A percentile compares a stretch with the other conserved stretches of the same genome.
These are phyloP conservation scores for Candida glucosophila DNA, from an alignment of 1,139 yeast species.

Conservation along the genomic window DNA sequence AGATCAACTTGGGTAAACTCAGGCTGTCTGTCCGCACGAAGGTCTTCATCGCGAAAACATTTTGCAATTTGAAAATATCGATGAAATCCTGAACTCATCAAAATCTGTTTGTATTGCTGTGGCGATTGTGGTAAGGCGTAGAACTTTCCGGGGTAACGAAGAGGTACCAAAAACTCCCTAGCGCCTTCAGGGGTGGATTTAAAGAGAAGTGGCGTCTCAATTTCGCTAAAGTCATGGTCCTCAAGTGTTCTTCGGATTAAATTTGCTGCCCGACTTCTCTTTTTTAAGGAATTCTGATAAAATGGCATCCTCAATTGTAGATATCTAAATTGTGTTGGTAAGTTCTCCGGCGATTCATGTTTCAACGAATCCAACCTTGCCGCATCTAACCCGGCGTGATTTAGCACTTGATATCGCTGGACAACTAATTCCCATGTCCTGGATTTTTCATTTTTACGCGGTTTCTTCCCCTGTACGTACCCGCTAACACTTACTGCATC, in stretches of 20 bases:
- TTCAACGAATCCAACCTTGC: constrained; percentile 62
- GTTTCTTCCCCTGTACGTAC: constrained; percentile 24
- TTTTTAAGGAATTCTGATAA: constrained; percentile 51
- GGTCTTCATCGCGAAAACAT: constrained; percentile 93
- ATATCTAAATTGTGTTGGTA: constrained; percentile 76
- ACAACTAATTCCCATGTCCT: constrained; percentile 51
- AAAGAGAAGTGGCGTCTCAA: constrained; percentile 88
- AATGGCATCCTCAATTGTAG: constrained; percentile 63
- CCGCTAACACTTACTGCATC: constrained; percentile 75
- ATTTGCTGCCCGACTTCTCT: constrained; percentile 54
- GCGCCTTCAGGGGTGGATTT: constrained; percentile 99
- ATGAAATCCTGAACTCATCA: constrained; percentile 90
- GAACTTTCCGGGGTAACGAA: constrained; percentile 53
- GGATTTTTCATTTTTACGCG: constrained; percentile 14
- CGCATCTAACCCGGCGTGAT: constrained; percentile 56
- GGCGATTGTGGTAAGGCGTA: constrained; percentile 97
- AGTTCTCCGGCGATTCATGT: constrained; percentile 36
- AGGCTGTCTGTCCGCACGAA: constrained; percentile 92
- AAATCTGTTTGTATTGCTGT: constrained; percentile 88
- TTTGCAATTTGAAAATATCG: constrained; percentile 84
- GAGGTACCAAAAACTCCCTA: constrained; percentile 88
- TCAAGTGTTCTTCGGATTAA: constrained; percentile 43
- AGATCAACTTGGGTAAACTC: constrained; percentile 94
- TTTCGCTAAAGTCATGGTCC: constrained; percentile 56
- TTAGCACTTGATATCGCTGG: constrained; percentile 45